Percentiles rank a stretch among this genome's conserved stretches.
Conservation (phyloP, 768 basidiomycete species). For the Lactifluus volemus region DNA sequence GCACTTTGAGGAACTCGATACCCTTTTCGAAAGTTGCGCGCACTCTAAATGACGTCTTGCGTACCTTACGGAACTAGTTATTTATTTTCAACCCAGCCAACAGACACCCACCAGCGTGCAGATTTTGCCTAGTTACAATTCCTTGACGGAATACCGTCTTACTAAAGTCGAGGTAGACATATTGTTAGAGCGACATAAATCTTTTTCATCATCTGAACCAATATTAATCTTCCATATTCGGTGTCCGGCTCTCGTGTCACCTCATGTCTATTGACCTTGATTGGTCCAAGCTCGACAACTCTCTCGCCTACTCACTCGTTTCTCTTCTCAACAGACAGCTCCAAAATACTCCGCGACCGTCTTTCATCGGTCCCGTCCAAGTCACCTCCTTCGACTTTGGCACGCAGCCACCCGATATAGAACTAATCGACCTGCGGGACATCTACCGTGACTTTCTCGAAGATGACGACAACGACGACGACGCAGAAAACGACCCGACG, state of each 20-base stretch:
- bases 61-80: constrained; percentile 6
- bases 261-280: constrained; percentile 92
- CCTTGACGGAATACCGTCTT: neutral
- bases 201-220: neutral
- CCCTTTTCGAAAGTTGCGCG: constrained; percentile 16
- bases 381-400: constrained; percentile 88
- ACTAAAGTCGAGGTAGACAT: constrained; percentile 15
- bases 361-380: constrained; percentile 89
- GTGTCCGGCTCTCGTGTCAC: no score
- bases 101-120: neutral
- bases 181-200: constrained; percentile 15
- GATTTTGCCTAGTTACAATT: neutral
- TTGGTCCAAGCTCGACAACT: constrained; percentile 75
- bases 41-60: neutral
- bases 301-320: constrained; percentile 61
- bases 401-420: constrained; percentile 68
- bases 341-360: constrained; percentile 60
- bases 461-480: constrained; percentile 49
- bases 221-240: neutral
- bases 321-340: constrained; percentile 76
- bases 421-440: constrained; percentile 86
- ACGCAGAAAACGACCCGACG: constrained; percentile 20
- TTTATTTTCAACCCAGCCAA: neutral
- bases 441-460: constrained; percentile 93
- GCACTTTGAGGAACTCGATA: constrained; percentile 10